Percentiles rank a stretch among this genome's conserved stretches.
phyloP scores from a whole-genome alignment of 805 yeast species.

The Candida hungchunana region DNA sequence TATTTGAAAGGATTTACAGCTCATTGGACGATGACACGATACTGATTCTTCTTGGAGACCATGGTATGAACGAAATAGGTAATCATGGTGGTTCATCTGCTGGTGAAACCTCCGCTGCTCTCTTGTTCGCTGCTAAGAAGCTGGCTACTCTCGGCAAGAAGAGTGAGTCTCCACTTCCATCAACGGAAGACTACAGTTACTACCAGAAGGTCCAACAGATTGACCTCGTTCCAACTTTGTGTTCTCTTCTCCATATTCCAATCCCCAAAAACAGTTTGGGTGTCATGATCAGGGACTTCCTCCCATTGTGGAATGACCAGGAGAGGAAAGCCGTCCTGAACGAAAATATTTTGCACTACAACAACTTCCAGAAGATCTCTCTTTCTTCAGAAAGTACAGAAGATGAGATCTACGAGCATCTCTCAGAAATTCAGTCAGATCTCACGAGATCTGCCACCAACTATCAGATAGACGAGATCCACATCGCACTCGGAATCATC shows the following conservation, averaged over 20 bases:
- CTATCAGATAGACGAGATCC: slow-evolving; percentile 55
- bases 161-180: slow-evolving; percentile 21
- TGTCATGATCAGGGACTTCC: slow-evolving; percentile 52
- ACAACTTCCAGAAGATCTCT: slow-evolving; percentile 35
- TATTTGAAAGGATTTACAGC: slow-evolving; percentile 51
- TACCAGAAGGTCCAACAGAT: slow-evolving; percentile 60
- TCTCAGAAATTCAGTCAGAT: slow-evolving; percentile 39
- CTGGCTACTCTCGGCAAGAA: slow-evolving; percentile 32
- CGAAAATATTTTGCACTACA: slow-evolving; percentile 58
- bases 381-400: slow-evolving; percentile 28
- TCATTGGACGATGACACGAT: slow-evolving; percentile 49
- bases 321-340: slow-evolving; percentile 35
- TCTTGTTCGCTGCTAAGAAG: slow-evolving; percentile 63
- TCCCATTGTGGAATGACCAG: slow-evolving; percentile 44
- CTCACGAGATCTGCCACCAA: slow-evolving; percentile 65
- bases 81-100: slow-evolving; percentile 95
- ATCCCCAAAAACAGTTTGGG: slow-evolving; percentile 90
- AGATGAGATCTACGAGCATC: slow-evolving; percentile 12
- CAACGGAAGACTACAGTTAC: slow-evolving; percentile 46
- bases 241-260: slow-evolving; percentile 75
- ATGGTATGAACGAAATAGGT: slow-evolving; percentile 93
- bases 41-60: slow-evolving; percentile 82
- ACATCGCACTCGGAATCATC: slow-evolving; percentile 24
- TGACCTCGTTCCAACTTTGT: slow-evolving; percentile 83
- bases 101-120: slow-evolving; percentile 89